Conservation (phyloP, 1,284 basidiomycete genomes). For the Hemileia vastatrix region DNA sequence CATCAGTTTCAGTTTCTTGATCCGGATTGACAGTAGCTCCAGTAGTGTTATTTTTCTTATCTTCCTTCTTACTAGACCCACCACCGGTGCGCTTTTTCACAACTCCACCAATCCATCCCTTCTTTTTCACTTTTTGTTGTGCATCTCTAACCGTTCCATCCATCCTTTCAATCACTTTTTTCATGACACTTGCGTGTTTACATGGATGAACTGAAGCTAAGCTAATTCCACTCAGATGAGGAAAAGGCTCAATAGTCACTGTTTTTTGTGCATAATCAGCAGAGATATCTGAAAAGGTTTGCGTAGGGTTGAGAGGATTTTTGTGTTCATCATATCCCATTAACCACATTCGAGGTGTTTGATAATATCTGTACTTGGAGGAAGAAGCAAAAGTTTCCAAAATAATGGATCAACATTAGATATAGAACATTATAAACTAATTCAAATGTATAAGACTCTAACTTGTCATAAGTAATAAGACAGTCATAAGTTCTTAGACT, state of each 20-base stretch:
- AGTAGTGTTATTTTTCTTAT: conserved; percentile 29
- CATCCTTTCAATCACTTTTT: conserved; percentile 98
- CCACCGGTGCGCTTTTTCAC: conserved; percentile 63
- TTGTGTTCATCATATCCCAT: conserved; percentile 91
- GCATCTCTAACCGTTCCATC: conserved; percentile 52
- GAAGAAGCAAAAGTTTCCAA: background rate
- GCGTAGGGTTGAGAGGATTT: conserved; percentile 68
- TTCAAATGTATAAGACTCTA: background rate
- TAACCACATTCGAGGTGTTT: conserved; percentile 89
- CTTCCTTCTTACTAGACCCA: conserved; percentile 26
- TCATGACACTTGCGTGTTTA: conserved; percentile 99
- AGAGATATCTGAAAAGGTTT: conserved; percentile 95
- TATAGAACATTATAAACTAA: background rate
- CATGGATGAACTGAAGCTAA: conserved; percentile 86
- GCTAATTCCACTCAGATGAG: conserved; percentile 60
- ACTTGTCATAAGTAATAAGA: conserved; percentile 98
- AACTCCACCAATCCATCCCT: conserved; percentile 62
- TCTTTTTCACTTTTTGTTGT: conserved; percentile 59
- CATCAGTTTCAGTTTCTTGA: conserved; percentile 53
- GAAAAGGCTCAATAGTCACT: conserved; percentile 96
- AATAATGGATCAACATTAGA: background rate
- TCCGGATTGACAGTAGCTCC: conserved; percentile 52
- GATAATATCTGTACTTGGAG: conserved; percentile 57
- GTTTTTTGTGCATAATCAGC: conserved; percentile 98
- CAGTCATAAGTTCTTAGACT: conserved; percentile 98